These are phyloP conservation scores for Cercospora berteroae DNA, from an alignment of 2,329 filamentous ascomycete genomes.

Conservation along the genomic window DNA sequence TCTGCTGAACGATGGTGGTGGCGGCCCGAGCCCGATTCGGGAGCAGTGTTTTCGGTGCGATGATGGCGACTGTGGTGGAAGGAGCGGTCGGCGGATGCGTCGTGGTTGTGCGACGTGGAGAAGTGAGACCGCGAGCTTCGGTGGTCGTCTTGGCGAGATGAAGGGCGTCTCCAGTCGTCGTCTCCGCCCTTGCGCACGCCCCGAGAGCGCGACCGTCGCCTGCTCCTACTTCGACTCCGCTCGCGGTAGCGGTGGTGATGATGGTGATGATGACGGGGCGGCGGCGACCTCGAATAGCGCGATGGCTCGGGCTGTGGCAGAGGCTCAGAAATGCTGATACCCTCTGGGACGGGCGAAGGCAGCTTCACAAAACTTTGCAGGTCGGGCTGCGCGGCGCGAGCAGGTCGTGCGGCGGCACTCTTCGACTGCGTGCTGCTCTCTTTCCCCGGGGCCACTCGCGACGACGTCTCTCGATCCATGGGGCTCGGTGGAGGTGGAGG, in stretches of 20 bases:
- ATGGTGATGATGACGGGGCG: conserved; percentile 14
- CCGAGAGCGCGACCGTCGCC: conserved; percentile 14
- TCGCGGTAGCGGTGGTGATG: conserved; percentile 18
- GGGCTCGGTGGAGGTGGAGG: conserved; percentile 6
- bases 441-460: not conserved
- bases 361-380: conserved; percentile 12
- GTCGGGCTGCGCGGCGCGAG: not conserved
- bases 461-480: conserved; percentile 6
- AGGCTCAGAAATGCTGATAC: conserved; percentile 8
- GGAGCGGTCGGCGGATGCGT: conserved; percentile 20
- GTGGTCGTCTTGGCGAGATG: conserved; percentile 19
- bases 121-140: conserved; percentile 10
- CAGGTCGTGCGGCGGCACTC: not conserved
- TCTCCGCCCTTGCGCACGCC: conserved; percentile 9
- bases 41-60: conserved; percentile 24
- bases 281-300: conserved; percentile 15
- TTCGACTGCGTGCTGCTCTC: conserved; percentile 6
- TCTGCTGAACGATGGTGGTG: conserved; percentile 22
- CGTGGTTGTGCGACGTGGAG: conserved; percentile 29
- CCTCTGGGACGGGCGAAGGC: conserved; percentile 12
- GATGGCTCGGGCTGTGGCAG: conserved; percentile 15
- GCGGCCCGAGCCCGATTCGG: conserved; percentile 33
- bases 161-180: conserved; percentile 13
- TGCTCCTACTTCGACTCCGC: conserved; percentile 13
- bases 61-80: conserved; percentile 21